phyloP scores from a whole-genome alignment of 2,329 filamentous ascomycete species.

The Fusarium sambucinum region DNA sequence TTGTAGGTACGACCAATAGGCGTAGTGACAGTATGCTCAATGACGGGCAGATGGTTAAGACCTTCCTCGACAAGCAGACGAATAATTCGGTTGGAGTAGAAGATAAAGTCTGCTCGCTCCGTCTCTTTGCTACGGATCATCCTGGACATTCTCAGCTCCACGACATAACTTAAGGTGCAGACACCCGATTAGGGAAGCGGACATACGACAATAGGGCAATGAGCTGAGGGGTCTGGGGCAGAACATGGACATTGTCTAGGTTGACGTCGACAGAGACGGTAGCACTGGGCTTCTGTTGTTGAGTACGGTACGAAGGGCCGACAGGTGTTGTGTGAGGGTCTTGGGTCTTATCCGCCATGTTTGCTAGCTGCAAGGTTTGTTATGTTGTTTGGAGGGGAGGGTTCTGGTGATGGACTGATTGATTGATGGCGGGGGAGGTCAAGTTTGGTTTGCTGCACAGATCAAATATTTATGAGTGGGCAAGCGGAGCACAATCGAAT shows the following conservation, averaged over 20 bases:
- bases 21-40: slow-evolving; percentile 89
- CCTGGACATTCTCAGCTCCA: slow-evolving; percentile 61
- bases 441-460: slow-evolving; percentile 13
- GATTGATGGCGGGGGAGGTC: slow-evolving; percentile 27
- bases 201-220: slow-evolving; percentile 97
- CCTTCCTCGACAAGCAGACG: slow-evolving; percentile 96
- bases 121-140: slow-evolving; percentile 96
- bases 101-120: slow-evolving; percentile 95
- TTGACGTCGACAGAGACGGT: slow-evolving; percentile 87
- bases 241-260: slow-evolving; percentile 88
- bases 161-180: slow-evolving; percentile 12
- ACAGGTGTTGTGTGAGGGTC: slow-evolving; percentile 69
- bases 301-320: slow-evolving; percentile 82
- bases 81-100: slow-evolving; percentile 98
- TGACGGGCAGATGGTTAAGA: slow-evolving; percentile 93
- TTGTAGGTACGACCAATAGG: slow-evolving; percentile 89
- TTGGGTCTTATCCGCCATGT: slow-evolving; percentile 47
- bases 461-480: slow-evolving; percentile 27
- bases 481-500: slow-evolving; percentile 15
- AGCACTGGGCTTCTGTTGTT: slow-evolving; percentile 83
- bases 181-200: slow-evolving; percentile 26
- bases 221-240: slow-evolving; percentile 94
- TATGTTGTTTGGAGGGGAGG: slow-evolving; percentile 20
- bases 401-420: slow-evolving; percentile 1
- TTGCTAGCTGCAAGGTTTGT: slow-evolving; percentile 38